Conservation (phyloP, 805 yeast genomes). For the Monosporozyma siamensis region DNA sequence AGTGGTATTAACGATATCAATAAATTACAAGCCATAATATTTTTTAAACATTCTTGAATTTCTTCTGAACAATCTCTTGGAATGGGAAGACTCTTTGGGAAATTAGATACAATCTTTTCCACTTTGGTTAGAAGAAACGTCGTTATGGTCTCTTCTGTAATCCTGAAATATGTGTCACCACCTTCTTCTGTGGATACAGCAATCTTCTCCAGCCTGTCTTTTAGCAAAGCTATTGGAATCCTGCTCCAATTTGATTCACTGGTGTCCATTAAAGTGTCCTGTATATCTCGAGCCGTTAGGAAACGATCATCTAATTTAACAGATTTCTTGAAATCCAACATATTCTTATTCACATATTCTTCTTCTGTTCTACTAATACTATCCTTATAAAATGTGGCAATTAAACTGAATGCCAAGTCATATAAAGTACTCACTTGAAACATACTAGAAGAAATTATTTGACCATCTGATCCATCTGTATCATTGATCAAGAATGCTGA, state of each 20-base stretch:
- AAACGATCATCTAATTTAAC: slow-evolving; percentile 9
- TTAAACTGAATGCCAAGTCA: slow-evolving; percentile 22
- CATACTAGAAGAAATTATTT: slow-evolving; percentile 13
- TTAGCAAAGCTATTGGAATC: slow-evolving; percentile 15
- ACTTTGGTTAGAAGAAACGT: slow-evolving; percentile 34
- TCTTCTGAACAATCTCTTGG: slow-evolving; percentile 25
- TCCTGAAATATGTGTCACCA: slow-evolving; percentile 39
- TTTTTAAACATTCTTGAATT: slow-evolving; percentile 32
- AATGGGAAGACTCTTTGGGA: slow-evolving; percentile 33
- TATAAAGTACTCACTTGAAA: slow-evolving; percentile 14
- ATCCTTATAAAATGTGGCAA: slow-evolving; percentile 17
- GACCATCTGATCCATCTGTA: slow-evolving; percentile 17
- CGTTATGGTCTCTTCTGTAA: slow-evolving; percentile 33
- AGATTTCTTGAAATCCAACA: neutral
- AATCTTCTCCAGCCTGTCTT: slow-evolving; percentile 25
- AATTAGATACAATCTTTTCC: slow-evolving; percentile 24
- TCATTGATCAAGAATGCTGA: slow-evolving; percentile 20
- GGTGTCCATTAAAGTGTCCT: slow-evolving; percentile 25
- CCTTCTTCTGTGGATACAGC: slow-evolving; percentile 36
- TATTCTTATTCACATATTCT: slow-evolving; percentile 10
- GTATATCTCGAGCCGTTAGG: slow-evolving; percentile 26
- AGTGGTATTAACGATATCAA: slow-evolving; percentile 43
- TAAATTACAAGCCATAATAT: slow-evolving; percentile 31
- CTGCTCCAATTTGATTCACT: slow-evolving; percentile 22
- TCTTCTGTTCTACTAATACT: slow-evolving; percentile 11